Base-by-base conservation (phyloP, 1,284 basidiomycete genomes). In the Rugosomyces carneus region DNA sequence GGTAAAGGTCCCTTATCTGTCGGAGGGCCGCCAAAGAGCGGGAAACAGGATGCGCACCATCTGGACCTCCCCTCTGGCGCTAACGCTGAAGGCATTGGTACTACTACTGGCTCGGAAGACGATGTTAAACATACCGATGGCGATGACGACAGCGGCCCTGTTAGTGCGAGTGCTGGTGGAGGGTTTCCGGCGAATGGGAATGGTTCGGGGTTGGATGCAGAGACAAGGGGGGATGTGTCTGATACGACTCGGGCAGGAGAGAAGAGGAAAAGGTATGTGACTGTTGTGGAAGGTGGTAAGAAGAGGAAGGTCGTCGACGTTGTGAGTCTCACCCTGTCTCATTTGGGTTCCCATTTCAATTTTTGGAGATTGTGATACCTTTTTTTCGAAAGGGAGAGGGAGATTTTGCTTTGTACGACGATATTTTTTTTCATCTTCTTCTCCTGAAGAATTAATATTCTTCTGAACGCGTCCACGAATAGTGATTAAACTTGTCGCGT, bases 271-370 rank as follows among this genome's bases (percentile, higher is more conserved):
- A 61, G 73, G 44, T 73, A 76, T 57, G 64, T 68, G 0, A 68
- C 70, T 32, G 56, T 74, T 34, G 62, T 70, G 20, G 76, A 78
- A 44, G 67, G 68, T 26, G 73, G 75, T 16, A 86, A 85, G 73
- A 84, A 82, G 72, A 71, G 80, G 55, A 82, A 81, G 60, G 68
- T 81, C 23, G 75, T 84, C 18, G 81, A 87, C 53, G 67, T 81
- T 45, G 81, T 80, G 54, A 34, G 31, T 34, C 3, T 16, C 31
- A 7, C 15, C 2, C n/a, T n/a, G 29, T 16, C n/a, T 16, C 3
- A 11, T 16, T 8, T 15, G 10, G 27, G 8, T 10, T 11, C 13
- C n/a, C 27, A n/a, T 11, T 3, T 11, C 10, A 29, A 29, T 29
- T n/a, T n/a, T 11, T n/a, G 10, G 27, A 29, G 11, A 29, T 9